A percentile compares a stretch with the other conserved stretches of the same genome.
phyloP scores from a whole-genome alignment of 345 rosid genomes.

The Rhodomyrtus tomentosa region DNA sequence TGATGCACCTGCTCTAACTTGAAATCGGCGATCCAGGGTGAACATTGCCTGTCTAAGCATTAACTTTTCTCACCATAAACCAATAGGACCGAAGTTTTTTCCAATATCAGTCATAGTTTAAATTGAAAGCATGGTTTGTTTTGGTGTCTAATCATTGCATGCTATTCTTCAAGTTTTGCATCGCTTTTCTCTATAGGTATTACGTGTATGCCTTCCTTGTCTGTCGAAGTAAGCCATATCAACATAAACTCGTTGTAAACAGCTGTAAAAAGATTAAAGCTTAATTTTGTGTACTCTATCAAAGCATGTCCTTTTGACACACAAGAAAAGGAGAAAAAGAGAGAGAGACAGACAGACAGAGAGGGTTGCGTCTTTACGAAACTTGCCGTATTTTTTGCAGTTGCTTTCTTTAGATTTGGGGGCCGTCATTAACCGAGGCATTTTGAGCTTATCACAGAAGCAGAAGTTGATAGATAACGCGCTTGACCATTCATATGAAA shows the following conservation, averaged over 20 bases:
- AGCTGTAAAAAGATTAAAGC: not conserved
- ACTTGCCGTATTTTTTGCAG: conserved; percentile 6
- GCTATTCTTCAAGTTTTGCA: not conserved
- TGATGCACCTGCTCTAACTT: not conserved
- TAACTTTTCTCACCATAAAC: not conserved
- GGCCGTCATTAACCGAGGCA: conserved; percentile 36
- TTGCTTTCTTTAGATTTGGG: conserved; percentile 50
- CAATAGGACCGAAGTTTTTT: not conserved
- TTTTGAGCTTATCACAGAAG: conserved; percentile 33
- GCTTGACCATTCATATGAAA: conserved; percentile 40
- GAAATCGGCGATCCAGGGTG: not conserved
- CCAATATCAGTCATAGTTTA: not conserved
- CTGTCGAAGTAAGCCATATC: not conserved
- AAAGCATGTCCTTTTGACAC: not conserved
- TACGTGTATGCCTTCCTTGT: not conserved
- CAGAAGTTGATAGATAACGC: conserved; percentile 38
- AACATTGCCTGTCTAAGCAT: not conserved
- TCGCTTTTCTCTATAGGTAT: not conserved
- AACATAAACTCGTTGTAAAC: not conserved
- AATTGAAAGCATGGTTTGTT: not conserved
- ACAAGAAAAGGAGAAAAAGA: not conserved
- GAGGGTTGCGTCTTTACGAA: not conserved
- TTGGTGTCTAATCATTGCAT: not conserved
- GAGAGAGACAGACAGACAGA: no score
- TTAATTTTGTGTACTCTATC: not conserved